Conservation (phyloP, 805 yeast genomes). For the Kodamaea fukazawae region DNA sequence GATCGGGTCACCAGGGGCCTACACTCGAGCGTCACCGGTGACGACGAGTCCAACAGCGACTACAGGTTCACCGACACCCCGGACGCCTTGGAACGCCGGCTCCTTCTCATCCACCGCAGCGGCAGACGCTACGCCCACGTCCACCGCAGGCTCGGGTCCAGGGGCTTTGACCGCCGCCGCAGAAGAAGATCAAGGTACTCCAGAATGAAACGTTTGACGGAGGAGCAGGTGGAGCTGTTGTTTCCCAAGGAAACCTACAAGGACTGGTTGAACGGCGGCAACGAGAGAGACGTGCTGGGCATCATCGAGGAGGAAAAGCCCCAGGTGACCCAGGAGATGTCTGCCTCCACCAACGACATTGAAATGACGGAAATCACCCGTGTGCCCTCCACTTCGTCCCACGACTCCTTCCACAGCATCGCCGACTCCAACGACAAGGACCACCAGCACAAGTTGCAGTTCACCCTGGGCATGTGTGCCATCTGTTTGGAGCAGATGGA, state of each 20-base stretch:
- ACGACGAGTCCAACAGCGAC: neutral
- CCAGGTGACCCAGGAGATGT: neutral
- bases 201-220: slow-evolving; percentile 51
- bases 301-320: slow-evolving; percentile 37
- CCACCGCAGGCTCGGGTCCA: slow-evolving; percentile 5
- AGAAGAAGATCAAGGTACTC: slow-evolving; percentile 38
- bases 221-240: slow-evolving; percentile 55
- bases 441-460: slow-evolving; percentile 38
- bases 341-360: neutral
- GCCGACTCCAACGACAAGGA: slow-evolving; percentile 2
- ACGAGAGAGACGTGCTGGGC: slow-evolving; percentile 46
- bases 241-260: slow-evolving; percentile 58
- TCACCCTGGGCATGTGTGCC: slow-evolving; percentile 70
- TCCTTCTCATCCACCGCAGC: slow-evolving; percentile 7
- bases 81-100: slow-evolving; percentile 5
- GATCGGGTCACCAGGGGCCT: neutral
- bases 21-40: neutral
- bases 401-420: slow-evolving; percentile 1
- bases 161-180: slow-evolving; percentile 23
- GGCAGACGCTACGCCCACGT: slow-evolving; percentile 5
- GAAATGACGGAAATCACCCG: neutral
- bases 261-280: slow-evolving; percentile 62
- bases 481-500: slow-evolving; percentile 70
- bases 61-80: neutral
- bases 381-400: neutral